Conservation (phyloP, 2,329 filamentous ascomycete species). For the Beauveria caledonica region DNA sequence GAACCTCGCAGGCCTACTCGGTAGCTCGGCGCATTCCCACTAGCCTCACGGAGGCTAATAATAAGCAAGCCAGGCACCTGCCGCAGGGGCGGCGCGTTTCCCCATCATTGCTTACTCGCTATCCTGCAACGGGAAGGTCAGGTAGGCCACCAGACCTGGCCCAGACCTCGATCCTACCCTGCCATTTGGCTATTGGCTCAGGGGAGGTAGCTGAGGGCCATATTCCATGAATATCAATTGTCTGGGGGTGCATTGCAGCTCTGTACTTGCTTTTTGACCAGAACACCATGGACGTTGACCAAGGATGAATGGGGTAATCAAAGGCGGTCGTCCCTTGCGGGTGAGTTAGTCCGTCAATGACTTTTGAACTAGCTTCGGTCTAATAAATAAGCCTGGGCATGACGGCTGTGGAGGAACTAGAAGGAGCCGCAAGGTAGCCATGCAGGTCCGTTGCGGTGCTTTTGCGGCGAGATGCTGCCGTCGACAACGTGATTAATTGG, state of each 20-base stretch:
- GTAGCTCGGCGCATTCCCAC: neutral
- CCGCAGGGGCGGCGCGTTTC: neutral
- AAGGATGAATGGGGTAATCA: neutral
- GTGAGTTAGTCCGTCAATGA: neutral
- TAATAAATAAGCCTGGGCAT: neutral
- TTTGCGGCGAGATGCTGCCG: neutral
- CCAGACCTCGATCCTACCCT: neutral
- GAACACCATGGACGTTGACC: neutral
- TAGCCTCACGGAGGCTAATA: neutral
- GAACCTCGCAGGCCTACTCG: neutral
- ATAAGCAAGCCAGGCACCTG: neutral
- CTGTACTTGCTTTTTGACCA: too few relatives aligned
- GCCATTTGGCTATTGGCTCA: neutral
- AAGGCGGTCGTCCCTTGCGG: neutral
- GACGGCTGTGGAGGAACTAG: neutral
- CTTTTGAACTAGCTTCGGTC: neutral
- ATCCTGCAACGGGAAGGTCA: constrained; percentile 6
- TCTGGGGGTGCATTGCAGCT: neutral
- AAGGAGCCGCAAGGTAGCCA: neutral
- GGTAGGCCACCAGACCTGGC: neutral
- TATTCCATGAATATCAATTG: neutral
- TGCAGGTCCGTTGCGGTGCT: constrained; percentile 6
- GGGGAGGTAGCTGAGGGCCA: neutral
- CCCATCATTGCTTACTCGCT: constrained; percentile 8
- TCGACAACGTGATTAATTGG: neutral